phyloP scores from a whole-genome alignment of 495 filamentous ascomycete species.

The Talaromyces liani region DNA sequence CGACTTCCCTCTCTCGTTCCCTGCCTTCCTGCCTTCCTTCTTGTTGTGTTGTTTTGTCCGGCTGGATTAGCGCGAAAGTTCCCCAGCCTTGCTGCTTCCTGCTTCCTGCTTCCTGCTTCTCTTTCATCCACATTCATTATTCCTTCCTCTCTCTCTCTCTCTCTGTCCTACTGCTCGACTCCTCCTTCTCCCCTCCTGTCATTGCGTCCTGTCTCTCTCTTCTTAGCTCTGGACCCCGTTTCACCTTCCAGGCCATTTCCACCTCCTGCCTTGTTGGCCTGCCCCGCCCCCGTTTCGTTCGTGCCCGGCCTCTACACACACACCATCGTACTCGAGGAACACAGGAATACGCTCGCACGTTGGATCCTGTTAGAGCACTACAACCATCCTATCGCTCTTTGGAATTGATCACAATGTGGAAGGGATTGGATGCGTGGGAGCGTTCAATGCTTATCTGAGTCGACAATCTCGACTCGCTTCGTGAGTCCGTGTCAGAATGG shows the following conservation, averaged over 20 bases:
- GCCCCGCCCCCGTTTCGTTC: conserved; percentile 1
- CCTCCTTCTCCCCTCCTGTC: conserved; percentile 9
- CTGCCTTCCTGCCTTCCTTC: neutral
- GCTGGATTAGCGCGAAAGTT: conserved; percentile 3
- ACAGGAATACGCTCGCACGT: neutral
- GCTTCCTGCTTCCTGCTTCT: conserved; percentile 16
- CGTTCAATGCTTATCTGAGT: conserved; percentile 21
- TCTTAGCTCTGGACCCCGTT: neutral
- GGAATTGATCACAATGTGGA: conserved; percentile 10
- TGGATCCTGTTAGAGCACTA: neutral
- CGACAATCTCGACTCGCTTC: neutral
- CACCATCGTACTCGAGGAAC: neutral
- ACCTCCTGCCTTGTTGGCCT: neutral
- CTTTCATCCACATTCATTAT: conserved; percentile 13
- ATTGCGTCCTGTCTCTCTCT: neutral
- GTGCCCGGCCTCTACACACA: neutral
- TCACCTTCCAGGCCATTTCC: neutral
- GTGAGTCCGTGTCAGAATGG: conserved; percentile 24
- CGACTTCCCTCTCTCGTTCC: neutral
- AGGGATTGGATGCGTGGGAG: conserved; percentile 19
- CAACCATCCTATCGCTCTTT: neutral
- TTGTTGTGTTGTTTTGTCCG: conserved; percentile 7
- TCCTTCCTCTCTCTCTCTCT: conserved; percentile 19
- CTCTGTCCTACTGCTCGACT: conserved; percentile 13
- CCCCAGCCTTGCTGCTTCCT: conserved; percentile 14